Conservation (phyloP, 768 basidiomycete species). For the Cubamyces lactineus region DNA sequence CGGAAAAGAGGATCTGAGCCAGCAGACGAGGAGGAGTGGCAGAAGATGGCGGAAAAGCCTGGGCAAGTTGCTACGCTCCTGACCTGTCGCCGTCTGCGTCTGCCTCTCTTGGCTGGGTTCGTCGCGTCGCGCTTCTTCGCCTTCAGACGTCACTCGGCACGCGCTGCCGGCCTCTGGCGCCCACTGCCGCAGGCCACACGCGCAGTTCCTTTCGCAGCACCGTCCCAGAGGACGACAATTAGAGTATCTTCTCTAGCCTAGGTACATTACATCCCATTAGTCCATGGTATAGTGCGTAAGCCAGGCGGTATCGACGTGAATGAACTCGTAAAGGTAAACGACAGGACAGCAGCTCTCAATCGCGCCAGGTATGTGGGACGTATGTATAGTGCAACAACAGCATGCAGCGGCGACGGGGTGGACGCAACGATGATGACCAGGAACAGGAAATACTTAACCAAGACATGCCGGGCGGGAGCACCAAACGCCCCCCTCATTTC, state of each 20-base stretch:
- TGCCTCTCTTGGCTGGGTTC: not conserved
- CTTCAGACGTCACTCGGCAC: conserved; percentile 19
- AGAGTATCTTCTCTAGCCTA: conserved; percentile 16
- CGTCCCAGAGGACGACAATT: conserved; percentile 9
- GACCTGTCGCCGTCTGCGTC: not conserved
- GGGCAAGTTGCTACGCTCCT: conserved; percentile 15
- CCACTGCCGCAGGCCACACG: not conserved
- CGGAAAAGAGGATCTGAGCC: conserved; percentile 17
- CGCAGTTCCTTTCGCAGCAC: not conserved
- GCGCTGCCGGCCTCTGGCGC: not conserved
- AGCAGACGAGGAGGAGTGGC: conserved; percentile 20
- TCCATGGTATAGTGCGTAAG: conserved; percentile 24
- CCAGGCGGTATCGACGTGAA: conserved; percentile 18
- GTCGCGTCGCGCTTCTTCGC: not conserved
- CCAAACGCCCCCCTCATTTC: conserved; percentile 37
- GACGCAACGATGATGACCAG: not conserved
- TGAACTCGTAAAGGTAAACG: conserved; percentile 19
- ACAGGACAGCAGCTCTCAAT: conserved; percentile 19
- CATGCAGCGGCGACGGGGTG: not conserved
- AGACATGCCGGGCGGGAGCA: not conserved
- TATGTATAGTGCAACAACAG: conserved; percentile 16
- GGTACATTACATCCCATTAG: conserved; percentile 24
- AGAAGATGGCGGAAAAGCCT: conserved; percentile 12
- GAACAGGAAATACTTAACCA: not conserved
- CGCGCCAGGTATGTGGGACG: conserved; percentile 11